Percentiles rank a stretch among this genome's conserved stretches.
Evolutionary conservation across 495 filamentous ascomycete species (phyloP).

Genomic region (Podospora appendiculata): DNA sequence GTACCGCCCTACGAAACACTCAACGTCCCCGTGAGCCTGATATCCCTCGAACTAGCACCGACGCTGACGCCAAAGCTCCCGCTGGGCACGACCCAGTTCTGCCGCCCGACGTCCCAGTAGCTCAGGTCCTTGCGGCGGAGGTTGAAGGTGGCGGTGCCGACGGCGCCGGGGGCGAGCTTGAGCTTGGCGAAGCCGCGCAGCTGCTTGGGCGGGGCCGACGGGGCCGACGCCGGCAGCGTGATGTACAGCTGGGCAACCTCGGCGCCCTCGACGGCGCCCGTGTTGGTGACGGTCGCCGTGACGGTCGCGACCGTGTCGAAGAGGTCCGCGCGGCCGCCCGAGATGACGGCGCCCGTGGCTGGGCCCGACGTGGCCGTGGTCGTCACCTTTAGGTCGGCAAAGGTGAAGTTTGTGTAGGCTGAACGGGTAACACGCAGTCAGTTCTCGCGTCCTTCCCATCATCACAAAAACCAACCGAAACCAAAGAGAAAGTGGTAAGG

Average conservation of each 20-base stretch:
- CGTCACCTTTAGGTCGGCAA: constrained; percentile 35
- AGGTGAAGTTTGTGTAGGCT: constrained; percentile 56
- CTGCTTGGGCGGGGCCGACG: constrained; percentile 42
- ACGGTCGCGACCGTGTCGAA: constrained; percentile 54
- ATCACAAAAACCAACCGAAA: neutral
- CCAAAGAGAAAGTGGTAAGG: neutral
- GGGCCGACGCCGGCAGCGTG: constrained; percentile 35
- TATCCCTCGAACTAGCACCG: constrained; percentile 45
- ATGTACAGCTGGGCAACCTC: constrained; percentile 67
- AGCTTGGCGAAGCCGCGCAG: constrained; percentile 53
- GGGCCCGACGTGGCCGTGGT: constrained; percentile 40
- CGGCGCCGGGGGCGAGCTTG: constrained; percentile 35
- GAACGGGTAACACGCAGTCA: constrained; percentile 1
- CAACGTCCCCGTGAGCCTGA: constrained; percentile 23
- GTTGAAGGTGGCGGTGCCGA: constrained; percentile 38
- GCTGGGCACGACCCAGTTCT: constrained; percentile 46
- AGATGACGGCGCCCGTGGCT: constrained; percentile 49
- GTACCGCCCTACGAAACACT: neutral
- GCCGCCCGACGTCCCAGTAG: constrained; percentile 42
- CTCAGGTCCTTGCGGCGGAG: constrained; percentile 46
- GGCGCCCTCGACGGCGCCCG: constrained; percentile 57
- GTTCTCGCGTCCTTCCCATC: neutral
- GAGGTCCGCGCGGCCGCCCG: constrained; percentile 60
- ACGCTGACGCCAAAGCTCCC: constrained; percentile 40
- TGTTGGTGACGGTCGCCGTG: constrained; percentile 57